Evolutionary conservation across 805 yeast genomes (phyloP), one percentile per base, ranked within the genome.

Genomic region (Torulaspora franciscae): DNA sequence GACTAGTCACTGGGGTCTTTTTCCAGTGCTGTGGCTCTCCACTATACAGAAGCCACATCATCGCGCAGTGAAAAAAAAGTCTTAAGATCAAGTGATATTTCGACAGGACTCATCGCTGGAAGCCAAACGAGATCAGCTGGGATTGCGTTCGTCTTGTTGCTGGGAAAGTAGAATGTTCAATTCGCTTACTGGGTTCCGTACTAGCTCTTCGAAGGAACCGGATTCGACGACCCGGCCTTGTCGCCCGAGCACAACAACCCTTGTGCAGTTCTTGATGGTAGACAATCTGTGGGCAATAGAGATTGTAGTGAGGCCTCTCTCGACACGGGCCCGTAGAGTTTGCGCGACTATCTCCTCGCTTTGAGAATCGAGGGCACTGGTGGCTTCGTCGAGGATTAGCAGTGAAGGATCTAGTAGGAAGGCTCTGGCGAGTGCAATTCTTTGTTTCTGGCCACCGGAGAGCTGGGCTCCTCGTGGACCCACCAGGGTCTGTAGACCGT

Each of bases 381-480:
- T 91, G 10, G 97, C 96, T 63, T 91, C 98, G 63, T 91, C 98
- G 47, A 91, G 68, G 26, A 91, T 79, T 46, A 91, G 68, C n/a
- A 91, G 74, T 6, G 82, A 74, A 2, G 98, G 97, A 36, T 81
- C 74, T 42, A 85, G 72, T 41, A 91, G 73, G 42, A 91, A 72
- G 0, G 96, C 87, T 48, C 98, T 74, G 1, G 97, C 96, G 46
- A 91, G 72, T 6, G 96, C 95, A 35, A 91, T 81, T 55, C 98
- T 71, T 64, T 91, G 98, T 67, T 85, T 86, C 64, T 91, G 98
- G 11, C 98, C 98, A 15, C 97, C 98, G 49, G 95, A 84, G 44
- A 91, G 71, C 59, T 88, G 96, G 0, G 95, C 76, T 13, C 95
- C 93, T 43, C 91, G 77, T 0, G 95, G 80, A 0, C 97, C 97